Evolutionary conservation across 2,329 filamentous ascomycete genomes (phyloP).

Genomic region (Penicillium aurantiogriseum): DNA sequence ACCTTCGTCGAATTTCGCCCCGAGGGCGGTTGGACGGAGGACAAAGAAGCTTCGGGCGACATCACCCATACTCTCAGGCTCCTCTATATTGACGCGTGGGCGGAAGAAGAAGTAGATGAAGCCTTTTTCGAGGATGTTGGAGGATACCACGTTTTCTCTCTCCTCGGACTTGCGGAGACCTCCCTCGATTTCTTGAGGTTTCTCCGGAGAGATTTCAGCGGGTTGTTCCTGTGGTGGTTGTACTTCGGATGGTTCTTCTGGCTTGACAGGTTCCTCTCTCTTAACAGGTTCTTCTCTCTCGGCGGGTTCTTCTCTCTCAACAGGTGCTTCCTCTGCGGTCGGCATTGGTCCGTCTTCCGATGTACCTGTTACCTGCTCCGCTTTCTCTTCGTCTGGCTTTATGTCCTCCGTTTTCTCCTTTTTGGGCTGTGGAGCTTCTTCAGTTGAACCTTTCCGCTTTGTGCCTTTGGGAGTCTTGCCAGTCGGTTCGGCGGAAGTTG

Average conservation of each 20-base stretch:
- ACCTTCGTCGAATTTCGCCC: constrained; percentile 60
- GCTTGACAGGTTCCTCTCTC: constrained; percentile 1
- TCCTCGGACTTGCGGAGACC: constrained; percentile 52
- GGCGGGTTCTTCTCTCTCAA: constrained; percentile 12
- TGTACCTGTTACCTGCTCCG: constrained; percentile 17
- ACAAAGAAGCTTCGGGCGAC: constrained; percentile 78
- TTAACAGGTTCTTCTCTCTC: no score
- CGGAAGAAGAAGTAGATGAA: constrained; percentile 90
- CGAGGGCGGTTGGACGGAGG: constrained; percentile 67
- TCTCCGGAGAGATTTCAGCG: constrained; percentile 9
- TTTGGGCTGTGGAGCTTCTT: constrained; percentile 34
- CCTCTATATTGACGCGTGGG: constrained; percentile 69
- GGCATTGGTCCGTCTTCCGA: constrained; percentile 1
- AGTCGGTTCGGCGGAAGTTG: constrained; percentile 32
- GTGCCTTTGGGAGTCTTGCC: constrained; percentile 29
- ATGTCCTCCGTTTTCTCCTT: constrained; percentile 38
- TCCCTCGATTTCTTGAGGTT: constrained; percentile 26
- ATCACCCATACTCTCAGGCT: constrained; percentile 67
- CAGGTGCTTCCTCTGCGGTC: constrained; percentile 8
- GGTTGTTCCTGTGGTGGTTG: constrained; percentile 11
- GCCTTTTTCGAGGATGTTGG: constrained; percentile 77
- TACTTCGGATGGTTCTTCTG: constrained; percentile 15
- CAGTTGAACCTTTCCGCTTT: constrained; percentile 41
- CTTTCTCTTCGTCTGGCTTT: constrained; percentile 11
- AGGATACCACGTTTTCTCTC: constrained; percentile 53